These are phyloP conservation scores for Globisporangium yorkense DNA, from an alignment of 352 stramenopile genomes.

Conservation along the genomic window DNA sequence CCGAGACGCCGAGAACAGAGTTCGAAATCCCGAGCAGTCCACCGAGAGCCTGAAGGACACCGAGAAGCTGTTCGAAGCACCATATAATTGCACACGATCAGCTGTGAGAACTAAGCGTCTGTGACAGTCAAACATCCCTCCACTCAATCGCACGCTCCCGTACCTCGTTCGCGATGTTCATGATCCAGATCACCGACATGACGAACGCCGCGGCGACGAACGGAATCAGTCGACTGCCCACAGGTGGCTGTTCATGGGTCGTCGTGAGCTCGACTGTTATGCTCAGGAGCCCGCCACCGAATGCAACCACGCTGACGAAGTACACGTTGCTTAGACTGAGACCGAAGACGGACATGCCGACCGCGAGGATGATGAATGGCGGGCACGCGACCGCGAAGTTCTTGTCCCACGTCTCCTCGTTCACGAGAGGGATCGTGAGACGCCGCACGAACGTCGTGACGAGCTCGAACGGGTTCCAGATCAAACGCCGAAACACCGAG, in stretches of 20 bases:
- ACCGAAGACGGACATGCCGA: constrained; percentile 46
- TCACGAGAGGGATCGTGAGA: constrained; percentile 70
- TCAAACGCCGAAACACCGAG: constrained; percentile 28
- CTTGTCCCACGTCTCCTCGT: constrained; percentile 81
- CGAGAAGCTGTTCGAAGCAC: constrained; percentile 31
- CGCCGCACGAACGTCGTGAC: constrained; percentile 58
- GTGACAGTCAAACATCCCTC: neutral
- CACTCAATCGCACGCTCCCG: neutral
- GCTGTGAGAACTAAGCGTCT: neutral
- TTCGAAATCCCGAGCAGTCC: constrained; percentile 71
- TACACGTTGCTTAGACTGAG: constrained; percentile 37
- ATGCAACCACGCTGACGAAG: constrained; percentile 39
- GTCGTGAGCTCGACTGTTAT: constrained; percentile 40
- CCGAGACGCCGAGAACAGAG: constrained; percentile 70
- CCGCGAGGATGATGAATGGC: constrained; percentile 49
- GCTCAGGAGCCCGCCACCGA: constrained; percentile 37
- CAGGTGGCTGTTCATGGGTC: constrained; percentile 35
- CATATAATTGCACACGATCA: neutral
- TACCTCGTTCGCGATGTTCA: constrained; percentile 79
- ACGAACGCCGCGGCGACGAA: constrained; percentile 72
- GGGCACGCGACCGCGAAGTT: constrained; percentile 60
- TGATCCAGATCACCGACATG: constrained; percentile 86
- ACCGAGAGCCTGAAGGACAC: constrained; percentile 66
- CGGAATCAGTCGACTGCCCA: constrained; percentile 38
- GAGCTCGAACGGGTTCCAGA: constrained; percentile 73